Conservation (phyloP, 2,329 filamentous ascomycete genomes). For the Arthrobotrys conoides region DNA sequence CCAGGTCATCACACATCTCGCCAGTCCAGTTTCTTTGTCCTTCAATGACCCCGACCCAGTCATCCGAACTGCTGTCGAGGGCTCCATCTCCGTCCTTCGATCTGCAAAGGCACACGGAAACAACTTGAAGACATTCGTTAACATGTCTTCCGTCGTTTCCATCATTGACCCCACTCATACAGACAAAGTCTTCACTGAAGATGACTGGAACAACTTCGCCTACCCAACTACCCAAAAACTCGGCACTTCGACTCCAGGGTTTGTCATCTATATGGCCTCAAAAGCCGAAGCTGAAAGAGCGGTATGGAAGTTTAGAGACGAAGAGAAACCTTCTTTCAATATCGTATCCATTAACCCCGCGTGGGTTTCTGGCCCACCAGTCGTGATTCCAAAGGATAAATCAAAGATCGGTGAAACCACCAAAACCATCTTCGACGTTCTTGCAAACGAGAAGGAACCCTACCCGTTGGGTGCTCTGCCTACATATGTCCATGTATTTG, state of each 20-base stretch:
- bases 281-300: constrained; percentile 79
- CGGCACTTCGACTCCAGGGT: constrained; percentile 57
- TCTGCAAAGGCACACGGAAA: constrained; percentile 74
- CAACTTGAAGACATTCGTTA: constrained; percentile 78
- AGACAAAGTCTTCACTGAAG: constrained; percentile 64
- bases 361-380: constrained; percentile 68
- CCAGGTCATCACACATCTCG: constrained; percentile 43
- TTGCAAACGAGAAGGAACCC: constrained; percentile 65
- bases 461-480: constrained; percentile 63
- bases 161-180: constrained; percentile 66
- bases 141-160: constrained; percentile 71
- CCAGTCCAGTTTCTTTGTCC: constrained; percentile 68
- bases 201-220: constrained; percentile 69
- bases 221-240: constrained; percentile 45
- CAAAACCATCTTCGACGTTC: constrained; percentile 65
- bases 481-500: constrained; percentile 68
- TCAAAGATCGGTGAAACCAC: constrained; percentile 66
- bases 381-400: constrained; percentile 65
- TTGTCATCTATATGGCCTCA: constrained; percentile 69
- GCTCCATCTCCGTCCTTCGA: constrained; percentile 77
- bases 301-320: constrained; percentile 74
- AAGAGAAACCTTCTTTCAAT: constrained; percentile 67
- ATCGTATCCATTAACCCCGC: constrained; percentile 68
- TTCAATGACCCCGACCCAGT: constrained; percentile 65
- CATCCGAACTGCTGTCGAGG: constrained; percentile 73